Conservation (phyloP, 148 eudicot genomes). For the Vaccinium darrowii region DNA sequence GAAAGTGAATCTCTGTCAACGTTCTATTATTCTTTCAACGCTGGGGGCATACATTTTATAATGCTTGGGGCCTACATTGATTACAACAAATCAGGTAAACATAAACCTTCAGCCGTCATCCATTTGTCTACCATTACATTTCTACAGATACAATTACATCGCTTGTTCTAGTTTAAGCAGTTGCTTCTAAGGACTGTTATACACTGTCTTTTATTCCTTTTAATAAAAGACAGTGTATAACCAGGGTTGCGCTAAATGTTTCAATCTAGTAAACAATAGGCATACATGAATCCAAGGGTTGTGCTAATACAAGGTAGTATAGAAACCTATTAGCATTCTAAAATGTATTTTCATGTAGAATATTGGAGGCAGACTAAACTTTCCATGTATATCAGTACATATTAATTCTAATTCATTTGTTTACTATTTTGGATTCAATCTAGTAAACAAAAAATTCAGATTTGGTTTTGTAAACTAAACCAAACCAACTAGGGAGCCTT, state of each 20-base stretch:
- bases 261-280: not conserved
- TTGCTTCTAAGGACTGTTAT: not conserved
- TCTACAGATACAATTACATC: not conserved
- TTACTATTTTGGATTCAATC: not conserved
- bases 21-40: constrained; percentile 82
- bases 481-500: no score
- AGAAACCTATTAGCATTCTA: not conserved
- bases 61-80: constrained; percentile 89
- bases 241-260: not conserved
- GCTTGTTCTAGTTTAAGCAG: not conserved
- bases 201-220: not conserved
- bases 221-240: not conserved
- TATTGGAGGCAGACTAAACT: not conserved
- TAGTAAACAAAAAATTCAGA: not conserved
- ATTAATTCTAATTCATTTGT: not conserved
- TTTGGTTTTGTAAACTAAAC: not conserved
- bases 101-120: not conserved
- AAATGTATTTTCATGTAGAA: not conserved
- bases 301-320: no score
- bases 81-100: constrained; percentile 72
- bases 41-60: constrained; percentile 85
- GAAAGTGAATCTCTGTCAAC: constrained; percentile 78
- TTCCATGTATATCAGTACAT: not conserved
- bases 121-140: no score
- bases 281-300: no score